Conservation (phyloP, 139 green algal genomes). For the Medakamo hakoo region DNA sequence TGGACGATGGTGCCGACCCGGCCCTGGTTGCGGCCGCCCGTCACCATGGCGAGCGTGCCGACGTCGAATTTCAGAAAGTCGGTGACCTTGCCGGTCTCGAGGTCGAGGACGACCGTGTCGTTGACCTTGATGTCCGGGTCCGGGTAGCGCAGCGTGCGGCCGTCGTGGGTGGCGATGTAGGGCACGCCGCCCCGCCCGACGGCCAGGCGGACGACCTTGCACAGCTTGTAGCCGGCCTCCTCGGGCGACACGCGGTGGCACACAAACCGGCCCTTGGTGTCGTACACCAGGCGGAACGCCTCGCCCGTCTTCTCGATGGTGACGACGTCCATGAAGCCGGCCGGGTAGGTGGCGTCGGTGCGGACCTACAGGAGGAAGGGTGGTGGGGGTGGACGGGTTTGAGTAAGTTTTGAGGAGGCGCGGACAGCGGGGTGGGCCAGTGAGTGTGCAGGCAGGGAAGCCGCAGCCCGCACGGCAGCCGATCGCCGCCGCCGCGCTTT, state of each 20-base stretch:
- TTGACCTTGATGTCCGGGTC: conserved; percentile 90
- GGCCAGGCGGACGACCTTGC: conserved; percentile 48
- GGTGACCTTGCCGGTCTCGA: conserved; percentile 90
- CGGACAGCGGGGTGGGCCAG: too few species aligned
- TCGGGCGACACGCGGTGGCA: conserved; percentile 89
- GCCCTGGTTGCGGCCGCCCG: conserved; percentile 81
- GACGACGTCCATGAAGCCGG: conserved; percentile 97
- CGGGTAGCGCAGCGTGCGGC: conserved; percentile 95
- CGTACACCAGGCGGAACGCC: conserved; percentile 82
- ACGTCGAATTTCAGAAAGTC: conserved; percentile 95
- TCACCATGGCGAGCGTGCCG: conserved; percentile 86
- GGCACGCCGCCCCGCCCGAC: conserved; percentile 81
- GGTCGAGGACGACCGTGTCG: conserved; percentile 95
- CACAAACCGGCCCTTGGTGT: conserved; percentile 96
- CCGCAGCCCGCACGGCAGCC: too few species aligned
- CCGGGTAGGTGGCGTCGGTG: conserved; percentile 90
- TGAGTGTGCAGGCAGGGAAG: too few species aligned
- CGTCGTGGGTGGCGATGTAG: conserved; percentile 88
- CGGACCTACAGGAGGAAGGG: too few species aligned
- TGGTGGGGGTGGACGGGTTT: too few species aligned
- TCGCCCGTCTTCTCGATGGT: conserved; percentile 89
- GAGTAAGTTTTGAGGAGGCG: too few species aligned
- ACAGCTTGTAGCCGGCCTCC: conserved; percentile 97
- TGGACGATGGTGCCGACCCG: conserved; percentile 81
- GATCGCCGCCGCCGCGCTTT: too few species aligned